These are phyloP conservation scores for Suhomyces wounanorum DNA, from an alignment of 1,139 yeast species.

Conservation along the genomic window DNA sequence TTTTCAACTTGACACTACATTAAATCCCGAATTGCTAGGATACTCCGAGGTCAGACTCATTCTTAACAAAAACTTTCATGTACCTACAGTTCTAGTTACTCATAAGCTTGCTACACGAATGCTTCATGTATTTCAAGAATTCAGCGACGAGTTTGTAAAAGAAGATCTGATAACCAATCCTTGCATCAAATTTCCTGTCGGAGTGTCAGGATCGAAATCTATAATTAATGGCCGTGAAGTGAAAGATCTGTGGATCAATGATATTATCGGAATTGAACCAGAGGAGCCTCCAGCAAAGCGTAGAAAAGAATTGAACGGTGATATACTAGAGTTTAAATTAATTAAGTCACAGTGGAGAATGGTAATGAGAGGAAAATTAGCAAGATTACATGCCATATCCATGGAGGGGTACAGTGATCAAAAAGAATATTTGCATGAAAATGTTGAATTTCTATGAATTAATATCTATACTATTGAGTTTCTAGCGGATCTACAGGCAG, in stretches of 20 bases:
- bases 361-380: slow-evolving; percentile 25
- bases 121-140: slow-evolving; percentile 28
- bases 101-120: slow-evolving; percentile 29
- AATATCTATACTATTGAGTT: slow-evolving; percentile 6
- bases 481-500: slow-evolving; percentile 7
- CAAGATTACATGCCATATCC: slow-evolving; percentile 33
- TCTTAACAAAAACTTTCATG: slow-evolving; percentile 29
- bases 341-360: slow-evolving; percentile 39
- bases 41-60: slow-evolving; percentile 32
- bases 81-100: slow-evolving; percentile 31
- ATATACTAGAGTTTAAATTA: slow-evolving; percentile 37
- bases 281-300: slow-evolving; percentile 12
- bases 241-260: slow-evolving; percentile 38
- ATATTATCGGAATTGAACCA: slow-evolving; percentile 21
- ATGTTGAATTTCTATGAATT: slow-evolving; percentile 23
- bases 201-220: slow-evolving; percentile 31
- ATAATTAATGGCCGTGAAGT: slow-evolving; percentile 40
- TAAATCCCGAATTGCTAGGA: slow-evolving; percentile 13
- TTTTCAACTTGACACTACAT: slow-evolving; percentile 50
- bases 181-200: slow-evolving; percentile 25
- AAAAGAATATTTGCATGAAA: slow-evolving; percentile 20
- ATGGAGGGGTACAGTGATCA: slow-evolving; percentile 36
- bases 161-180: slow-evolving; percentile 20
- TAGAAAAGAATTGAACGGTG: slow-evolving; percentile 29
- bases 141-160: slow-evolving; percentile 24